Percentiles rank a stretch among this genome's conserved stretches.
phyloP scores from a whole-genome alignment of 495 filamentous ascomycete species.

The Pseudevernia furfuracea region DNA sequence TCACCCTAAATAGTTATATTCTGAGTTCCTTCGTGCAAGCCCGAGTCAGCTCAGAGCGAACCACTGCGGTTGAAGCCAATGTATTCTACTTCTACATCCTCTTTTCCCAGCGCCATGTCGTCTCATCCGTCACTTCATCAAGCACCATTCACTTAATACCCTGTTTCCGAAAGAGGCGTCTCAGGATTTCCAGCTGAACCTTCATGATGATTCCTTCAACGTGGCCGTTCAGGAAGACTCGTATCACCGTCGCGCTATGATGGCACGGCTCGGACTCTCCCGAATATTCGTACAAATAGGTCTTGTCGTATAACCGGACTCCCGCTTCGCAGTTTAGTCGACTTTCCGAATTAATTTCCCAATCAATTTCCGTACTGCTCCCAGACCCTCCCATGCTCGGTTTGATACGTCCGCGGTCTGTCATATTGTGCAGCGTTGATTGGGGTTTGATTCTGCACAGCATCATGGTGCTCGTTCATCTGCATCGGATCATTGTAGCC shows the following conservation, averaged over 20 bases:
- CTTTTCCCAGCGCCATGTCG: not conserved
- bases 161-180: not conserved
- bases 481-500: slow-evolving; percentile 2
- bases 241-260: not conserved
- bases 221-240: not conserved
- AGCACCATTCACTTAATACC: not conserved
- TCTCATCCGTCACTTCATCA: slow-evolving; percentile 5
- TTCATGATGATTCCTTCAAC: not conserved
- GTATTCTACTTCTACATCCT: not conserved
- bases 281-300: not conserved
- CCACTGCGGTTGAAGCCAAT: not conserved
- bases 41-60: not conserved
- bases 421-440: not conserved
- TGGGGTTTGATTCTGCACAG: not conserved
- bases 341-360: not conserved
- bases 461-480: not conserved
- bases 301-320: not conserved
- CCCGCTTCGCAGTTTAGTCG: not conserved
- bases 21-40: not conserved
- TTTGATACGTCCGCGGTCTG: not conserved
- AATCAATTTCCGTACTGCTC: not conserved
- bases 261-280: not conserved
- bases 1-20: not conserved
- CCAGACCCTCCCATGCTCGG: not conserved
- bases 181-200: not conserved